Evolutionary conservation across 257 asterid genomes (phyloP).

Genomic region (Lavandula angustifolia): DNA sequence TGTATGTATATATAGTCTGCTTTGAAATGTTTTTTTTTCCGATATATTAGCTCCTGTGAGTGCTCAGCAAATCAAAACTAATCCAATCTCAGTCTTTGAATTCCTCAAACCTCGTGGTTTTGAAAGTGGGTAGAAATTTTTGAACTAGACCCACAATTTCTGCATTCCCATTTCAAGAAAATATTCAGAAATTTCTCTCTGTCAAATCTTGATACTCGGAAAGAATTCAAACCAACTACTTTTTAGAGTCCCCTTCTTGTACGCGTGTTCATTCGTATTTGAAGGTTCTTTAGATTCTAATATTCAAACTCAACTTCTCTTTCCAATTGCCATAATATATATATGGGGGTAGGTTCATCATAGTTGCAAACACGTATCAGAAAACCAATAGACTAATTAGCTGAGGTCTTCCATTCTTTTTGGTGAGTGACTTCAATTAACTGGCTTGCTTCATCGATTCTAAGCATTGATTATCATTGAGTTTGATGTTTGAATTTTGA

Average conservation of each 20-base stretch:
- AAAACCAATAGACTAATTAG: too few species aligned
- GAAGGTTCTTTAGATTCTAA: slow-evolving; percentile 36
- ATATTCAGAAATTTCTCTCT: slow-evolving; percentile 33
- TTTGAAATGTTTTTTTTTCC: slow-evolving; percentile 26
- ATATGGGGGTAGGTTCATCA: slow-evolving; percentile 23
- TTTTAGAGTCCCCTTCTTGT: slow-evolving; percentile 19
- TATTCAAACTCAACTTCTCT: slow-evolving; percentile 13
- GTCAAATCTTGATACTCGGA: slow-evolving; percentile 25
- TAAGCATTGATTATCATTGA: not conserved
- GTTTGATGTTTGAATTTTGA: not conserved
- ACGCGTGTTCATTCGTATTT: slow-evolving; percentile 46
- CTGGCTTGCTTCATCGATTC: too few species aligned
- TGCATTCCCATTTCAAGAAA: slow-evolving; percentile 39
- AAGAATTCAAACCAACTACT: slow-evolving; percentile 30
- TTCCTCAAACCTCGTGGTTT: slow-evolving; percentile 47
- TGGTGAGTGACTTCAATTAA: slow-evolving; percentile 43
- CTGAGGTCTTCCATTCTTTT: slow-evolving; percentile 28
- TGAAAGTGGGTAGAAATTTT: slow-evolving; percentile 39
- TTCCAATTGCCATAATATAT: slow-evolving; percentile 19
- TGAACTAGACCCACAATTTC: slow-evolving; percentile 38
- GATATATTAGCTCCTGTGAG: not conserved
- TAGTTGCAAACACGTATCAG: slow-evolving; percentile 23
- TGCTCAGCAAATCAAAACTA: slow-evolving; percentile 11
- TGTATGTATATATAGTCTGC: not conserved
- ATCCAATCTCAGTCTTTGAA: slow-evolving; percentile 47